Evolutionary conservation across 441 rosid genomes (phyloP).

Genomic region (Francoa sonchifolia): DNA sequence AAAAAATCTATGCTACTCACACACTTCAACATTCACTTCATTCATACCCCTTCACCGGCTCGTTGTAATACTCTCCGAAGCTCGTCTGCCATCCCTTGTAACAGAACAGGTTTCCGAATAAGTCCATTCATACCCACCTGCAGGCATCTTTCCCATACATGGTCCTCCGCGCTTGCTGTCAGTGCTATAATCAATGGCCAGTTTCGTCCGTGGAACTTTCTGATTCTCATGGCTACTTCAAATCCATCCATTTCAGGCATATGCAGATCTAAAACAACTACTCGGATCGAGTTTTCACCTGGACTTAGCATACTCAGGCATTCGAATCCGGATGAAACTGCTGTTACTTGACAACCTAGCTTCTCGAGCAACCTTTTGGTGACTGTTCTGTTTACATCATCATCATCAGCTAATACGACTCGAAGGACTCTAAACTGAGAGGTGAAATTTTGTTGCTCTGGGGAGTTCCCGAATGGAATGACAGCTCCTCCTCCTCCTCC

Average conservation of each 20-base stretch:
- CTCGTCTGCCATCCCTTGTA: constrained; percentile 52
- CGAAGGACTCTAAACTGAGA: constrained; percentile 41
- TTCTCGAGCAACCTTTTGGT: constrained; percentile 46
- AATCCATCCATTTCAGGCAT: constrained; percentile 71
- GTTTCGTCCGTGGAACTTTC: constrained; percentile 40
- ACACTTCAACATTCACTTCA: neutral
- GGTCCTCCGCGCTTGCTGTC: constrained; percentile 57
- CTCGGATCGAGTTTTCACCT: constrained; percentile 35
- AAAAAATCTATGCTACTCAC: neutral
- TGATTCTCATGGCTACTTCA: constrained; percentile 56
- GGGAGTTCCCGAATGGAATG: constrained; percentile 16
- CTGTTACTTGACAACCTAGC: constrained; percentile 50
- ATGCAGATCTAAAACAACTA: constrained; percentile 52
- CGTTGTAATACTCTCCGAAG: constrained; percentile 40
- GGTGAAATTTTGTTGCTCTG: constrained; percentile 29
- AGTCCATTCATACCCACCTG: constrained; percentile 55
- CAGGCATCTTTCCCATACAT: constrained; percentile 37
- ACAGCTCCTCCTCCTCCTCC: constrained; percentile 25
- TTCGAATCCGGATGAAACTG: constrained; percentile 53
- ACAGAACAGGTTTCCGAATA: constrained; percentile 52
- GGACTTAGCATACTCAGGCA: constrained; percentile 40
- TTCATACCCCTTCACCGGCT: constrained; percentile 33
- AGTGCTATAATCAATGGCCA: constrained; percentile 60
- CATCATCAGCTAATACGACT: constrained; percentile 47
- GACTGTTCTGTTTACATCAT: constrained; percentile 45